Evolutionary conservation across 306 rosid genomes (phyloP), one percentile per base, ranked within the genome.

Genomic region (Parietaria judaica): DNA sequence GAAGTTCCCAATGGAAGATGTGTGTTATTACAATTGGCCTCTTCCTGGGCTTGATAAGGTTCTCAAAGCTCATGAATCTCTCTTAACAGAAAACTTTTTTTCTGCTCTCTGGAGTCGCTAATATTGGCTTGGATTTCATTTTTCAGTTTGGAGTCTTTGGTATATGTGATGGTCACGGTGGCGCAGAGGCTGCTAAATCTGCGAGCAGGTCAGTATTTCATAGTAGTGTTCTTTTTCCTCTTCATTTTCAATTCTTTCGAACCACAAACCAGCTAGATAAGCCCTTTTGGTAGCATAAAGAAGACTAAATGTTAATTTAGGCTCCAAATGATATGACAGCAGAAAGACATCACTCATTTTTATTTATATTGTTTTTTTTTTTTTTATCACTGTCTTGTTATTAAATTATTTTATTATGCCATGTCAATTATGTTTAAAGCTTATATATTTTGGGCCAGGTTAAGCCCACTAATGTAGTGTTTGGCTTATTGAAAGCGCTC

Each of bases 131-230:
- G 47, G 41, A 72, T 45, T 67, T 73, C 72, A 66, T 66, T 75
- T 67, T 81, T 75, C 87, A 94, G 99, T 94, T 89, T 76, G 99
- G 99, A 72, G 45, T 94, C 59, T 94, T 94, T 66, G 94, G 89
- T 62, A 70, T 94, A 51, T 89, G 94, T 47, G 99, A 94, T 74
- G 99, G 99, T 31, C 99, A 94, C 71, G 88, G 95, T 38, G 99
- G 99, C 72, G 90, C 71, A 53, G 95, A 51, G 68, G 99, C 95
- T 35, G 97, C 99, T 55, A 86, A 66, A 81, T 74, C 79, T 83
- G 99, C 94, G 69, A 86, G 94, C 94, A 88, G 81, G 99, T 94
- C 74, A 94, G 94, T 82, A 64, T 67, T 73, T 64, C 55, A 53
- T 58, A 8, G 11, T 34, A 43, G 13, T 14, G 46, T 36, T 63